Conservation (phyloP, 2,329 filamentous ascomycete genomes). For the Penicillium glabrum region DNA sequence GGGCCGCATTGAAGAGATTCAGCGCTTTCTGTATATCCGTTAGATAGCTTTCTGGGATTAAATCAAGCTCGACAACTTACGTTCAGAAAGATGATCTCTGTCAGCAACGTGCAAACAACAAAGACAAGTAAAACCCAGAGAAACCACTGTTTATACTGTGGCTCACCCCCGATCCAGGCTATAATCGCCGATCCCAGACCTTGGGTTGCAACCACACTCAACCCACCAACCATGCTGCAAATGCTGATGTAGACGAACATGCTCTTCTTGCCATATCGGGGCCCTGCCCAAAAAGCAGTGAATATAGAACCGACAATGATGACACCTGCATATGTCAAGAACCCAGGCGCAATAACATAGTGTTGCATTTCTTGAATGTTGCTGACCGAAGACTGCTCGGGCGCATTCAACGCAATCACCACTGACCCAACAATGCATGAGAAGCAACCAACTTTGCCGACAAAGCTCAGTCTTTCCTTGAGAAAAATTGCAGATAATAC, state of each 20-base stretch:
- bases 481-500: conserved; percentile 91
- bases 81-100: conserved; percentile 93
- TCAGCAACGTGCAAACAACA: conserved; percentile 82
- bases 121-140: conserved; percentile 89
- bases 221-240: conserved; percentile 88
- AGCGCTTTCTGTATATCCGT: conserved; percentile 77
- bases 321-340: conserved; percentile 79
- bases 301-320: conserved; percentile 72
- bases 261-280: conserved; percentile 89
- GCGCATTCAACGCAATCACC: conserved; percentile 92
- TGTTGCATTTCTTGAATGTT: conserved; percentile 90
- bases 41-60: conserved; percentile 1
- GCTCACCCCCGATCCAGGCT: conserved; percentile 75
- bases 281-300: conserved; percentile 76
- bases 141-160: conserved; percentile 98
- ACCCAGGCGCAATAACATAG: conserved; percentile 82
- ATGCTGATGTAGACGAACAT: conserved; percentile 98
- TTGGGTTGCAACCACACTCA: conserved; percentile 94
- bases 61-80: conserved; percentile 57
- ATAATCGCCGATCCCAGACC: conserved; percentile 89
- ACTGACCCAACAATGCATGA: conserved; percentile 91
- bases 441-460: conserved; percentile 95
- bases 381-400: conserved; percentile 76
- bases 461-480: conserved; percentile 91
- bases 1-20: conserved; percentile 92